These are phyloP conservation scores for Neostapfia colusana DNA, from an alignment of 176 grass and related monocot genomes.

Conservation along the genomic window DNA sequence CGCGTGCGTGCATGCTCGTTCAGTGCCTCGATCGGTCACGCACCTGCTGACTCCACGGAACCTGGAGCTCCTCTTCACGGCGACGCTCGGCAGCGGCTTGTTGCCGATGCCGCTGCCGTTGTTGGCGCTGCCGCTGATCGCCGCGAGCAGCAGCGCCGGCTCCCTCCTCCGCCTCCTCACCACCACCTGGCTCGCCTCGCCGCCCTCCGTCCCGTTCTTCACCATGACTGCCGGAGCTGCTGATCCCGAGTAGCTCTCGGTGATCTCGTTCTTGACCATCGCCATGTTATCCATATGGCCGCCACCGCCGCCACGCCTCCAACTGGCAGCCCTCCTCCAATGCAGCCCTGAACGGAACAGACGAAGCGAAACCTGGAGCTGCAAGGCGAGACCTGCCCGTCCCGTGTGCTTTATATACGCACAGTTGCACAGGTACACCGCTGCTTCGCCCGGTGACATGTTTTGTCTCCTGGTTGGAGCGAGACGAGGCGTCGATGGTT, in stretches of 20 bases:
- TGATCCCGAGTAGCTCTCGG: conserved; percentile 23
- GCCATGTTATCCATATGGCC: conserved; percentile 32
- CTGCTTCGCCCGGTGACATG: not conserved
- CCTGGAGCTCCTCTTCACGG: conserved; percentile 66
- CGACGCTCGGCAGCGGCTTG: conserved; percentile 22
- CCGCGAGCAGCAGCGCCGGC: conserved; percentile 26
- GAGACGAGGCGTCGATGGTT: conserved; percentile 31
- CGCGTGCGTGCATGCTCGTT: not conserved
- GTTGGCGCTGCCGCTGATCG: not conserved
- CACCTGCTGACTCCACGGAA: conserved; percentile 79
- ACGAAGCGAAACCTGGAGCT: not conserved
- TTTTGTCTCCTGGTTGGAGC: not conserved
- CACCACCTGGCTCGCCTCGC: conserved; percentile 22
- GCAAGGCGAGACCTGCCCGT: conserved; percentile 26
- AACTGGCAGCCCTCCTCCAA: too few relatives aligned
- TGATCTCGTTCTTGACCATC: conserved; percentile 62
- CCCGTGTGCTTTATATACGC: conserved; percentile 24
- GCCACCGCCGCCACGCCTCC: too few relatives aligned
- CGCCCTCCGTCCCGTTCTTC: not conserved
- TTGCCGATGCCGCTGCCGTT: conserved; percentile 34
- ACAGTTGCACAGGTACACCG: too few relatives aligned
- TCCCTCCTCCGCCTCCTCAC: conserved; percentile 47
- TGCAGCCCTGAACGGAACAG: not conserved
- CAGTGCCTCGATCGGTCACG: not conserved
- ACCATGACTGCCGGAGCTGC: not conserved